Evolutionary conservation across 78 protist genomes (phyloP).

Genomic region (Bodo saltans): DNA sequence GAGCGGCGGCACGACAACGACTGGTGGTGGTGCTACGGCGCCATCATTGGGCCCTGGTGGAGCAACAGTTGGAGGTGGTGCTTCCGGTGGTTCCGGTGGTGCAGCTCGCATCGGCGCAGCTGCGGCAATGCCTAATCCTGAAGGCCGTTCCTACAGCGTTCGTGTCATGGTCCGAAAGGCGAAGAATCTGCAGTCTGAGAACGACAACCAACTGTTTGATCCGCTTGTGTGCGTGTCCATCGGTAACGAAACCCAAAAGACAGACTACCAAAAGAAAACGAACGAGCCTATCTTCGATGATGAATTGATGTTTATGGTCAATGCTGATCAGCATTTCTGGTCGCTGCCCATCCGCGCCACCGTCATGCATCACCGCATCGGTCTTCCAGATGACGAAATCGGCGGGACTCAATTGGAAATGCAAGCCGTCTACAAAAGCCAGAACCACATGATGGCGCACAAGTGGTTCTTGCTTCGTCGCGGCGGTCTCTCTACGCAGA

Average conservation of each 20-base stretch:
- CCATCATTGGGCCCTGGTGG: no score
- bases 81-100: no score
- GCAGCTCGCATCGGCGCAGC: no score
- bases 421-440: background rate
- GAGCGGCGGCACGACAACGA: no score
- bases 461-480: background rate
- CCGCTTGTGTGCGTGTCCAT: background rate
- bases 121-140: no score
- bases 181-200: background rate
- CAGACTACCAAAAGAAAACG: background rate
- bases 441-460: background rate
- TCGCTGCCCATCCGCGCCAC: background rate
- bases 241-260: background rate
- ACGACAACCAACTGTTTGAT: background rate
- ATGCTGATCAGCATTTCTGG: background rate
- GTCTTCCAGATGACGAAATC: background rate
- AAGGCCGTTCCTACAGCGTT: background rate
- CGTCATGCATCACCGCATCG: background rate
- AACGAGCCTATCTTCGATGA: background rate
- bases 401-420: background rate
- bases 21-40: no score
- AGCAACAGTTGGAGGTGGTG: no score
- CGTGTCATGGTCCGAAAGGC: background rate
- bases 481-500: background rate
- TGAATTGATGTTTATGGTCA: background rate